These are phyloP conservation scores for Leucocoprinus leucothites DNA, from an alignment of 768 basidiomycete genomes.

Conservation along the genomic window DNA sequence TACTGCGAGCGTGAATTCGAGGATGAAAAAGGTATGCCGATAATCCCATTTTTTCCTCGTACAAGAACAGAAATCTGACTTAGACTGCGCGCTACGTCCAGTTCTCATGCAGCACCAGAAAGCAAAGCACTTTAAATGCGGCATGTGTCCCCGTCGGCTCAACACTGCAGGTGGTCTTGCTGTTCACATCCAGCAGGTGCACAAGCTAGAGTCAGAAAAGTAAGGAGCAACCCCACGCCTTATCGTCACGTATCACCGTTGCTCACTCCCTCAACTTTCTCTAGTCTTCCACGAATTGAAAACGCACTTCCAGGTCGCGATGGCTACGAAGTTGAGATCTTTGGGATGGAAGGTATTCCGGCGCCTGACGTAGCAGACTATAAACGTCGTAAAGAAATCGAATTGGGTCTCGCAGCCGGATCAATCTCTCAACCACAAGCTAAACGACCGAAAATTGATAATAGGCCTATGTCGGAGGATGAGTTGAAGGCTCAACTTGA, in stretches of 20 bases:
- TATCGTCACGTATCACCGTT: background rate
- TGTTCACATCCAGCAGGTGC: conserved; percentile 98
- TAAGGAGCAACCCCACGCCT: conserved; percentile 30
- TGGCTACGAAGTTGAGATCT: conserved; percentile 98
- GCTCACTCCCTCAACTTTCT: background rate
- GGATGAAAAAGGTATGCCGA: conserved; percentile 88
- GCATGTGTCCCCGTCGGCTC: conserved; percentile 89
- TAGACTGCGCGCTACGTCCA: no score
- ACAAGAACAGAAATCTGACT: background rate
- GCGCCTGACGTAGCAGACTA: conserved; percentile 93
- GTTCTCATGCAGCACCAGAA: conserved; percentile 99
- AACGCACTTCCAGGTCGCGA: conserved; percentile 90
- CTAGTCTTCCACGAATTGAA: conserved; percentile 61
- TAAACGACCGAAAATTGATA: no score
- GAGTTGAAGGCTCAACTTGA: no score
- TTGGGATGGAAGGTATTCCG: conserved; percentile 98
- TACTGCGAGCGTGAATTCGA: conserved; percentile 99
- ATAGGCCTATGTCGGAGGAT: no score
- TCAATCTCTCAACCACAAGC: no score
- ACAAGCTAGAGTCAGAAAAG: conserved; percentile 97
- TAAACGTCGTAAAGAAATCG: conserved; percentile 92
- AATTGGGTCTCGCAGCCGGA: no score
- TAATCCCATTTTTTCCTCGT: background rate
- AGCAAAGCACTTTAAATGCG: conserved; percentile 99
- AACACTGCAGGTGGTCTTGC: conserved; percentile 98